Base-by-base conservation (phyloP, 2,329 filamentous ascomycete genomes). In the Fusarium anthophilum region DNA sequence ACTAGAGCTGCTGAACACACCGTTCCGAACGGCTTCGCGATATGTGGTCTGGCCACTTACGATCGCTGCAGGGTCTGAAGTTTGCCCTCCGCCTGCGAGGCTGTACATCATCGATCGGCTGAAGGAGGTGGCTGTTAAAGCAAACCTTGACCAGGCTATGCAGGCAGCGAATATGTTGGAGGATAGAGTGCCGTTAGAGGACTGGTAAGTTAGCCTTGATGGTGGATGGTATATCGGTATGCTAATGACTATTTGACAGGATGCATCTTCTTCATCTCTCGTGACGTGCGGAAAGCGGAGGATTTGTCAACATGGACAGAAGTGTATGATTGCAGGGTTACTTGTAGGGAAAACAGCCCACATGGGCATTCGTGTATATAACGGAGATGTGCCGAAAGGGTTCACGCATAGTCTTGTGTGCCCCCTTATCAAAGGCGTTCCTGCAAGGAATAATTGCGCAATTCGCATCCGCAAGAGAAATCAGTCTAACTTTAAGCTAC, bases 231-330 rank as follows among this genome's bases (percentile, higher is more conserved):
- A 39, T 14, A 15, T 41, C 10, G 18, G 18, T 35, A 39, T 28
- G 30, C 54, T 60, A 39, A 63, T 41, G n/a, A n/a, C 38, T 18
- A 17, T 26, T 47, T 43, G 12, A 60, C 12, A 63, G 61, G 61
- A 63, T 60, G 54, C 61, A 63, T 24, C 61, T 63, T 10, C 41
- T 63, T 17, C 61, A 60, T 47, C n/a, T 63, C 15, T 63, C 61
- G 4, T 63, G 14, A 63, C 4, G 7, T 9, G 20, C 8, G 9
- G 15, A n/a, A 8, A 17, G 4, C 11, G 17, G 26, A 8, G 3
- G 17, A 22, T 24, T 14, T 51, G 11, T 20, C 30, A 14, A 11
- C 14, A 38, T 24, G 14, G 11, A 22, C 12, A 15, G 0, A 15
- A 12, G 8, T 7, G 9, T 1, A 32, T 18, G 13, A 15, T 11